phyloP scores from a whole-genome alignment of 345 rosid species.

The Limnanthes douglasii region DNA sequence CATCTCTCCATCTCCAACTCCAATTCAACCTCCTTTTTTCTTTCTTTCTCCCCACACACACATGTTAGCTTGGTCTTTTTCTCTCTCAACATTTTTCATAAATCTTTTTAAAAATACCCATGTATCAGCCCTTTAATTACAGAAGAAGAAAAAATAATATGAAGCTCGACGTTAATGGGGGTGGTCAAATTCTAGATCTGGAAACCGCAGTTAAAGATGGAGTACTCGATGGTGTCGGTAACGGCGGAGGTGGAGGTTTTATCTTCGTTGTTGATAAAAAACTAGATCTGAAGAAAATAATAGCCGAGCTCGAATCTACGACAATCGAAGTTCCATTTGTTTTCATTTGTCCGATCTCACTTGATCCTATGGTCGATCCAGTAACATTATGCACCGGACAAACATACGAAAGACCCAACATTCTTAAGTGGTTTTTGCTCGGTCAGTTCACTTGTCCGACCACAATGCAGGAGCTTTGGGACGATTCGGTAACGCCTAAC shows the following conservation, averaged over 20 bases:
- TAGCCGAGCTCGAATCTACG: slow-evolving; percentile 36
- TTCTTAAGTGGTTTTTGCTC: slow-evolving; percentile 42
- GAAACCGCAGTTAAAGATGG: slow-evolving; percentile 67
- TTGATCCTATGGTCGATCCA: slow-evolving; percentile 65
- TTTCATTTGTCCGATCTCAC: slow-evolving; percentile 56
- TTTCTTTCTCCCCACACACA: no score
- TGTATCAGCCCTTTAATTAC: slow-evolving; percentile 33
- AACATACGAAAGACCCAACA: slow-evolving; percentile 54
- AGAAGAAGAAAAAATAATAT: slow-evolving; percentile 15
- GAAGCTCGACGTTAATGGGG: slow-evolving; percentile 27
- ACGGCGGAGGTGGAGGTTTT: slow-evolving; percentile 11
- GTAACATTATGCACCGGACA: slow-evolving; percentile 71
- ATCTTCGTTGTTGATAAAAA: slow-evolving; percentile 20
- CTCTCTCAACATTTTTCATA: no score
- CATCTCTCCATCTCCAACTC: no score
- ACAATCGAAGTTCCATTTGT: slow-evolving; percentile 36
- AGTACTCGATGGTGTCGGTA: slow-evolving; percentile 41
- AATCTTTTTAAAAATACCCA: slow-evolving; percentile 43
- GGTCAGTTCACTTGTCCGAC: slow-evolving; percentile 66
- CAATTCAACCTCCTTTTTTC: no score
- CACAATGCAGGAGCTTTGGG: slow-evolving; percentile 78
- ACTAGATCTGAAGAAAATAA: slow-evolving; percentile 48
- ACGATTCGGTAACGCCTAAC: slow-evolving; percentile 50
- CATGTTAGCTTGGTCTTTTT: no score
- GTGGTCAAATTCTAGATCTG: slow-evolving; percentile 65